A percentile compares a stretch with the other conserved stretches of the same genome.
These are phyloP conservation scores for Penicillium sumatraense DNA, from an alignment of 2,329 filamentous ascomycete genomes.

Conservation along the genomic window DNA sequence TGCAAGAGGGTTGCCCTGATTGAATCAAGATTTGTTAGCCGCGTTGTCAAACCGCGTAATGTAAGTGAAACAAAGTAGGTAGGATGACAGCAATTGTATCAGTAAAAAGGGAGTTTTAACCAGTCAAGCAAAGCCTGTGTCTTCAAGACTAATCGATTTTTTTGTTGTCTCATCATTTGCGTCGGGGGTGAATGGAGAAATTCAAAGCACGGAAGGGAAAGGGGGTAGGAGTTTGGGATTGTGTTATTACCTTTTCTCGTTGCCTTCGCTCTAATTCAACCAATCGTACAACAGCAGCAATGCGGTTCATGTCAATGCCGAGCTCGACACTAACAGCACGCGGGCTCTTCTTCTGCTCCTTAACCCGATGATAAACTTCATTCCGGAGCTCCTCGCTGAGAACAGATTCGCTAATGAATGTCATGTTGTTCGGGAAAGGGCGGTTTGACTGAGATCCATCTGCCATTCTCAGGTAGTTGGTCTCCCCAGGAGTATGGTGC, in stretches of 20 bases:
- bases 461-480: conserved; percentile 36
- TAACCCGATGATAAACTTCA: conserved; percentile 73
- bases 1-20: conserved; percentile 76
- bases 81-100: conserved; percentile 22
- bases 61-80: conserved; percentile 23
- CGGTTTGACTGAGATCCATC: conserved; percentile 30
- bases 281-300: conserved; percentile 82
- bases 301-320: conserved; percentile 78
- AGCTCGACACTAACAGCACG: conserved; percentile 77
- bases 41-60: conserved; percentile 9
- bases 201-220: neutral
- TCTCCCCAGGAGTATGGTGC: conserved; percentile 35
- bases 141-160: conserved; percentile 99
- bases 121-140: conserved; percentile 66
- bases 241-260: conserved; percentile 68
- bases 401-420: conserved; percentile 73
- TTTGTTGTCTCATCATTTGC: conserved; percentile 71
- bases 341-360: conserved; percentile 68
- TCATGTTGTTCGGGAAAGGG: conserved; percentile 75
- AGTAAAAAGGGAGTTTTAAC: conserved; percentile 61
- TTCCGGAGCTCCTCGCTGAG: conserved; percentile 74
- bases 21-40: conserved; percentile 12
- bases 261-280: conserved; percentile 85
- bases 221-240: neutral
- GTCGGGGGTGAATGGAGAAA: conserved; percentile 7